phyloP scores from a whole-genome alignment of 192 early-diverging fungal species.

The Podochytrium sp. region DNA sequence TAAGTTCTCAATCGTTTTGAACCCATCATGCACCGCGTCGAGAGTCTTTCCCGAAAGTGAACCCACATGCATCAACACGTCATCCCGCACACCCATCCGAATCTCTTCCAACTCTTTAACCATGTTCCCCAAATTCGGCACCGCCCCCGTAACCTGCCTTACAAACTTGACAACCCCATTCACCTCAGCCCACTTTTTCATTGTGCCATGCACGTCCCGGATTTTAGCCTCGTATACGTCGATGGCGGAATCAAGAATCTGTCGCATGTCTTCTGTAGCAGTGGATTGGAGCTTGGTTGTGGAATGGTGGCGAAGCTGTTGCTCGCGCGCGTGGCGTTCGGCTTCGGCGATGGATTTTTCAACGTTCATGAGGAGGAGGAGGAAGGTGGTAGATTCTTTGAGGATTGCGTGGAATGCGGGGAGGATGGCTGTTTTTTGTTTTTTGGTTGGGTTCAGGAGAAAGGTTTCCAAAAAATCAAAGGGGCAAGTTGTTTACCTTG shows the following conservation, averaged over 20 bases:
- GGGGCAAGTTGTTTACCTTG: neutral
- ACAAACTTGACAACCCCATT: neutral
- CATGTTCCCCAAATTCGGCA: neutral
- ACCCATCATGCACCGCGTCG: neutral
- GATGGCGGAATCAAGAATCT: neutral
- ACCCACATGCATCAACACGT: conserved; percentile 42
- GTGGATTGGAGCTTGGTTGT: neutral
- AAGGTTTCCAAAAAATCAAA: no score
- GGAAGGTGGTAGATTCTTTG: neutral
- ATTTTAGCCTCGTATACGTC: neutral
- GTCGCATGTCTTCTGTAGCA: neutral
- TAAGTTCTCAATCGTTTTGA: conserved; percentile 26
- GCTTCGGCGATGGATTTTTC: neutral
- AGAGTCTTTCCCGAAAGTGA: conserved; percentile 20
- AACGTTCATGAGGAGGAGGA: neutral
- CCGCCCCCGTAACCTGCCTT: neutral
- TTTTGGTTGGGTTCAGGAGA: neutral
- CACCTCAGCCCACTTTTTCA: neutral
- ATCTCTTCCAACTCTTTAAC: conserved; percentile 34
- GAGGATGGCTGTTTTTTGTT: conserved; percentile 1
- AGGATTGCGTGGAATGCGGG: neutral
- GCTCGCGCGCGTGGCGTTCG: neutral
- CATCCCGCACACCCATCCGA: conserved; percentile 15
- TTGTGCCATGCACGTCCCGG: neutral
- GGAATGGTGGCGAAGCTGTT: neutral